These are phyloP conservation scores for Phytophthora cactorum DNA, from an alignment of 352 stramenopile genomes.

Conservation along the genomic window DNA sequence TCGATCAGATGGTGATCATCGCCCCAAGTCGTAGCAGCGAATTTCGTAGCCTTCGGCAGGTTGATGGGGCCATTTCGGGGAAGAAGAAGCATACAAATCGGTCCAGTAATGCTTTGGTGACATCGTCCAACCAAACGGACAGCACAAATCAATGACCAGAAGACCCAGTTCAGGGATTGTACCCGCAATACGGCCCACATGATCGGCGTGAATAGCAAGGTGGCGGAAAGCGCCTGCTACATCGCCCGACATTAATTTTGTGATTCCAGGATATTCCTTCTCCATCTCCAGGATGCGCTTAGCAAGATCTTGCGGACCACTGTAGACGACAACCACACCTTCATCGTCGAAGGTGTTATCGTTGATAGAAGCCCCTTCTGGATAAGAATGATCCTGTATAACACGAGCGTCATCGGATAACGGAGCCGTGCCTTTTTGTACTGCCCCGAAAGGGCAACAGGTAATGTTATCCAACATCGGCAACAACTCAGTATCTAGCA, in stretches of 20 bases:
- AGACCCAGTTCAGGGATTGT: slow-evolving; percentile 10
- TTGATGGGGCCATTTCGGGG: slow-evolving; percentile 7
- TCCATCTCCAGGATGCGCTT: slow-evolving; percentile 22
- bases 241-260: slow-evolving; percentile 16
- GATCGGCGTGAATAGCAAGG: slow-evolving; percentile 8
- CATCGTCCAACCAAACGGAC: slow-evolving; percentile 16
- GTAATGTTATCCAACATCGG: neutral
- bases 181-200: slow-evolving; percentile 17
- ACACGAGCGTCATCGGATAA: neutral
- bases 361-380: slow-evolving; percentile 3
- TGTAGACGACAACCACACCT: slow-evolving; percentile 3
- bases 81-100: slow-evolving; percentile 8
- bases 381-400: slow-evolving; percentile 1
- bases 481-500: slow-evolving; percentile 2
- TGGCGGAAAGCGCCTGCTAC: slow-evolving; percentile 14
- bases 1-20: neutral
- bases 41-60: slow-evolving; percentile 4
- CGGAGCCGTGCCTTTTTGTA: neutral
- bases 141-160: slow-evolving; percentile 18
- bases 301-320: slow-evolving; percentile 5
- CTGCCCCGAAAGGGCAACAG: neutral
- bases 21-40: slow-evolving; percentile 6
- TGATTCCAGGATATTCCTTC: slow-evolving; percentile 16
- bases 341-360: slow-evolving; percentile 19
- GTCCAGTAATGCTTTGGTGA: slow-evolving; percentile 13